Conservation (phyloP, 2,329 filamentous ascomycete genomes). For the Aspergillus texensis region DNA sequence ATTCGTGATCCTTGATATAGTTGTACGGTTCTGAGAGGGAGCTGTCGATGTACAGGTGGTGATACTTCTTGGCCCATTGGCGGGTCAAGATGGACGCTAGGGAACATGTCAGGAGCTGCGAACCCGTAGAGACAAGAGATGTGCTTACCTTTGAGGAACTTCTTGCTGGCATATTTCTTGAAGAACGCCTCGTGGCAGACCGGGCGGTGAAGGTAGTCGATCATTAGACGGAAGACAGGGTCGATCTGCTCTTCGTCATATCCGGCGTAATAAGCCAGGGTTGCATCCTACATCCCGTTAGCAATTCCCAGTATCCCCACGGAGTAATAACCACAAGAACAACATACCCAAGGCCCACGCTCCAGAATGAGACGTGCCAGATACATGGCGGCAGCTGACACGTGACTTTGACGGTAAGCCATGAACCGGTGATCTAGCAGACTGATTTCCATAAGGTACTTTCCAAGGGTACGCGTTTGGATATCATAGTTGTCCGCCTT, state of each 20-base stretch:
- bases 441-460: conserved; percentile 97
- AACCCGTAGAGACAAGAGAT: background rate
- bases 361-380: conserved; percentile 87
- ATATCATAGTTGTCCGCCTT: conserved; percentile 99
- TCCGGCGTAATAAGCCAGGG: conserved; percentile 85
- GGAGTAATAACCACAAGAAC: background rate
- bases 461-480: conserved; percentile 92
- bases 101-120: conserved; percentile 25
- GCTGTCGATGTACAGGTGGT: conserved; percentile 41
- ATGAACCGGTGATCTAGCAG: conserved; percentile 94
- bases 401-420: conserved; percentile 81
- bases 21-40: conserved; percentile 35
- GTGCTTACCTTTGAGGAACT: conserved; percentile 89
- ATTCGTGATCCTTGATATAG: conserved; percentile 36
- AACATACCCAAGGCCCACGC: conserved; percentile 78
- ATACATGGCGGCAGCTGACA: conserved; percentile 94
- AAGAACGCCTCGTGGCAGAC: conserved; percentile 97
- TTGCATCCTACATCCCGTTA: conserved; percentile 66
- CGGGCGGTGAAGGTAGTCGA: conserved; percentile 90
- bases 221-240: conserved; percentile 90
- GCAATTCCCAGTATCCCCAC: background rate
- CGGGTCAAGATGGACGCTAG: conserved; percentile 87
- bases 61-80: conserved; percentile 87
- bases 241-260: conserved; percentile 92
- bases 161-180: conserved; percentile 99